phyloP scores from a whole-genome alignment of 2,329 filamentous ascomycete genomes.

The Aspergillus fructus region DNA sequence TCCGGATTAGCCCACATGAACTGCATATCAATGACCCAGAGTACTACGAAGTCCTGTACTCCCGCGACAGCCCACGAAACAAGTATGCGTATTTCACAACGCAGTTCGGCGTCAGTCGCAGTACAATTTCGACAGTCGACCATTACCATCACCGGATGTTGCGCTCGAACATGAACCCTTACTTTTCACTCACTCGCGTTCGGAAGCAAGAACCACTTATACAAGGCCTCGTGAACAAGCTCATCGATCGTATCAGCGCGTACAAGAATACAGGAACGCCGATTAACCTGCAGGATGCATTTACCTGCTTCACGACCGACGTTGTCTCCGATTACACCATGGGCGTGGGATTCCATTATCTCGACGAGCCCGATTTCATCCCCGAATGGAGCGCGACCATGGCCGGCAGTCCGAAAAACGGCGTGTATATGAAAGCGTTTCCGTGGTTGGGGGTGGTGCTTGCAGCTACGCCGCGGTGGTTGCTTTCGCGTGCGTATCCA shows the following conservation, averaged over 20 bases:
- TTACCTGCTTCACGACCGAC: slow-evolving; percentile 42
- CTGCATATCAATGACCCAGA: slow-evolving; percentile 33
- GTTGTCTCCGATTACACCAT: slow-evolving; percentile 44
- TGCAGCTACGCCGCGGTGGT: slow-evolving; percentile 1
- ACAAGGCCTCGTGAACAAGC: slow-evolving; percentile 18
- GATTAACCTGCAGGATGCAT: slow-evolving; percentile 24
- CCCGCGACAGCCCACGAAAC: slow-evolving; percentile 14
- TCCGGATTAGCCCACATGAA: slow-evolving; percentile 25
- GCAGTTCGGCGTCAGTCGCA: slow-evolving; percentile 6
- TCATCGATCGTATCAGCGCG: slow-evolving; percentile 18
- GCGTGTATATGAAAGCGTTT: slow-evolving; percentile 14
- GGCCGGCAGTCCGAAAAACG: slow-evolving; percentile 14
- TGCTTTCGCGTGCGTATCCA: slow-evolving; percentile 4
- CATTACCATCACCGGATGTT: slow-evolving; percentile 21
- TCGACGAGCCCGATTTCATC: slow-evolving; percentile 25
- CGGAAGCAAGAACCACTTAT: slow-evolving; percentile 18
- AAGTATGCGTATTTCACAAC: slow-evolving; percentile 18
- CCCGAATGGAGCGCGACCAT: slow-evolving; percentile 27
- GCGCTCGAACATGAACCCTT: slow-evolving; percentile 20
- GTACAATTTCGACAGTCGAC: slow-evolving; percentile 16
- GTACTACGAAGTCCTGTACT: slow-evolving; percentile 22
- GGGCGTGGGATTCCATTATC: slow-evolving; percentile 22
- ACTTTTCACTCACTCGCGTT: slow-evolving; percentile 23
- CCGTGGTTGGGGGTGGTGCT: slow-evolving; percentile 14
- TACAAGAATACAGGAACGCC: slow-evolving; percentile 9